A percentile compares a stretch with the other conserved stretches of the same genome.
Conservation (phyloP, 1,139 yeast species). For the Protomyces gravidus region DNA sequence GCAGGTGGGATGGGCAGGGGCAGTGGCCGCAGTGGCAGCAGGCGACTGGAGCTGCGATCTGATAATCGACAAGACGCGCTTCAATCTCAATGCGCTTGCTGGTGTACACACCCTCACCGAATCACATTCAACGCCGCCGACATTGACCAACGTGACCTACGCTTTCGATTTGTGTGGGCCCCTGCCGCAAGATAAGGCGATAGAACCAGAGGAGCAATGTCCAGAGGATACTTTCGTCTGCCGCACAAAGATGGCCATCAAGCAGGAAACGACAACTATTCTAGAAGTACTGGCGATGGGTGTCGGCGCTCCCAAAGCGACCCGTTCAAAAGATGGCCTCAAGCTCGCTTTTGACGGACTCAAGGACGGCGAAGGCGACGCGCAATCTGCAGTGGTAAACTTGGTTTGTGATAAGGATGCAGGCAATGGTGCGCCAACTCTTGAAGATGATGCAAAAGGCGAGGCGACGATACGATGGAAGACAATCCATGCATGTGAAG, state of each 20-base stretch:
- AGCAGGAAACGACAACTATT: constrained; percentile 5
- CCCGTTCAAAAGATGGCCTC: constrained; percentile 2
- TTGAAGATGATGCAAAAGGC: not conserved
- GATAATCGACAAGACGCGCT: constrained; percentile 46
- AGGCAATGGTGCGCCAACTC: constrained; percentile 7
- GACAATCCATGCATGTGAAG: constrained; percentile 12
- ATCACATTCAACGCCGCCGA: constrained; percentile 70
- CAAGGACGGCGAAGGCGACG: constrained; percentile 1
- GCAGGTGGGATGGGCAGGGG: too few species aligned
- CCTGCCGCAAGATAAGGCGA: constrained; percentile 38
- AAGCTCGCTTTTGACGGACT: not conserved
- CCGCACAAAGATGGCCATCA: constrained; percentile 1
- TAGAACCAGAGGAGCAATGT: constrained; percentile 48
- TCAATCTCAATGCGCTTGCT: constrained; percentile 45
- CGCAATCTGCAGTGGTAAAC: constrained; percentile 3
- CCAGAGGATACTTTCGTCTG: constrained; percentile 55
- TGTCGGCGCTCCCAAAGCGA: not conserved
- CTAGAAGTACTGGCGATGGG: constrained; percentile 17
- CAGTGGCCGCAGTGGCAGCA: constrained; percentile 34
- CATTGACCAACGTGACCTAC: constrained; percentile 60
- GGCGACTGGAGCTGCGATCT: constrained; percentile 48
- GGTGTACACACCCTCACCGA: constrained; percentile 47
- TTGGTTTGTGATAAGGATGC: constrained; percentile 10
- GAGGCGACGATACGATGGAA: constrained; percentile 10
- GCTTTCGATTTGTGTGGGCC: constrained; percentile 63